These are phyloP conservation scores for Lablab purpureus DNA, from an alignment of 306 rosid genomes.

Conservation along the genomic window DNA sequence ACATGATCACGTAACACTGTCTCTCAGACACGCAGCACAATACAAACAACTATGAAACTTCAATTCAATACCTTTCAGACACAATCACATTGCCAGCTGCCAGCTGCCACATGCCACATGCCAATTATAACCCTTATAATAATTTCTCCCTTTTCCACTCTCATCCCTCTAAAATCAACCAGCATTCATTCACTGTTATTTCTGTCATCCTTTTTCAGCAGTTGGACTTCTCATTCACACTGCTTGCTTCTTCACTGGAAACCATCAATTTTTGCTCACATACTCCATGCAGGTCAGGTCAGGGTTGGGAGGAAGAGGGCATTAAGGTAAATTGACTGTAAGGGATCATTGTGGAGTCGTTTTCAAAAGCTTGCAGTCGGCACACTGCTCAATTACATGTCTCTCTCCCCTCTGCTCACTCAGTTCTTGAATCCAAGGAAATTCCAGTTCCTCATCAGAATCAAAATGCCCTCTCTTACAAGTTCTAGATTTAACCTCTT, in stretches of 20 bases:
- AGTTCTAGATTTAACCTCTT: constrained; percentile 21
- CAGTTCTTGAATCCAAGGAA: background rate
- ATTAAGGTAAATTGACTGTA: constrained; percentile 33
- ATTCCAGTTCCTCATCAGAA: background rate
- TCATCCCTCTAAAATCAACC: background rate
- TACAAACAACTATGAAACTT: background rate
- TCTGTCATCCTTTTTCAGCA: no score
- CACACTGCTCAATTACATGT: background rate
- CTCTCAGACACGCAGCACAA: background rate
- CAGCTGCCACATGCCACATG: background rate
- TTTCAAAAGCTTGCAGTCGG: background rate
- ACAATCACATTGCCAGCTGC: background rate
- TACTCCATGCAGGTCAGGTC: no score
- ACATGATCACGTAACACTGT: background rate
- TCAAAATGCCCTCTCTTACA: constrained; percentile 41
- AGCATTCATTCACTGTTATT: background rate
- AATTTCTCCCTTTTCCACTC: background rate
- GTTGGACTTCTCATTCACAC: no score
- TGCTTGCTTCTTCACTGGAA: background rate
- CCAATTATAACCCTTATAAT: background rate
- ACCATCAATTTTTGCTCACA: background rate
- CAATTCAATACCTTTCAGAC: background rate
- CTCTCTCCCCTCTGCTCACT: background rate
- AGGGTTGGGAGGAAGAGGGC: constrained; percentile 28
- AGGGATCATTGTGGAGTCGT: background rate